Evolutionary conservation across 768 basidiomycete species (phyloP).

Genomic region (Lactarius tabidus): DNA sequence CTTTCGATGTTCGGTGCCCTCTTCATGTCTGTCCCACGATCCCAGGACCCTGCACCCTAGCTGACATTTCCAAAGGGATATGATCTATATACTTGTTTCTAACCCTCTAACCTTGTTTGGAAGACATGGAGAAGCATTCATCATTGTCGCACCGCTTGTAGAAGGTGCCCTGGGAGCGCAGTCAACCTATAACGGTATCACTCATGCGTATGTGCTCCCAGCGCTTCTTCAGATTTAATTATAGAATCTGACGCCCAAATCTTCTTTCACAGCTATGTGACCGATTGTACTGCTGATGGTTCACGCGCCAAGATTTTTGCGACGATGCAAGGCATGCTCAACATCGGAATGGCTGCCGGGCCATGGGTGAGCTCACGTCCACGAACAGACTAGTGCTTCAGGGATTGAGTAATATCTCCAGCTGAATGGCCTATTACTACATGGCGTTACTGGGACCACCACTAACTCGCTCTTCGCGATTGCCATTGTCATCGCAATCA

Average conservation of each 20-base stretch:
- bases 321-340: conserved; percentile 26
- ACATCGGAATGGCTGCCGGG: conserved; percentile 26
- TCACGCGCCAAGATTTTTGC: conserved; percentile 27
- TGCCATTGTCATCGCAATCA: conserved; percentile 21
- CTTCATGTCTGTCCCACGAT: conserved; percentile 21
- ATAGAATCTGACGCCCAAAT: background rate
- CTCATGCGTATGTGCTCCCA: conserved; percentile 21
- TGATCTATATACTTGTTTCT: conserved; percentile 27
- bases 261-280: conserved; percentile 18
- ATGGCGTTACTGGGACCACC: conserved; percentile 8
- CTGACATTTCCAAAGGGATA: conserved; percentile 19
- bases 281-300: conserved; percentile 26
- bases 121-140: conserved; percentile 23
- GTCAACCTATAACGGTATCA: conserved; percentile 26
- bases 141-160: conserved; percentile 25
- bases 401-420: background rate
- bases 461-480: conserved; percentile 18
- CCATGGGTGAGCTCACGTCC: conserved; percentile 22
- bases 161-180: conserved; percentile 27
- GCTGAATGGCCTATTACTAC: conserved; percentile 24
- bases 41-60: background rate
- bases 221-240: background rate
- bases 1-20: conserved; percentile 27
- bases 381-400: background rate
- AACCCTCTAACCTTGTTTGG: conserved; percentile 18